Evolutionary conservation across 2,329 filamentous ascomycete genomes (phyloP).

Genomic region (Penicillium sp.): DNA sequence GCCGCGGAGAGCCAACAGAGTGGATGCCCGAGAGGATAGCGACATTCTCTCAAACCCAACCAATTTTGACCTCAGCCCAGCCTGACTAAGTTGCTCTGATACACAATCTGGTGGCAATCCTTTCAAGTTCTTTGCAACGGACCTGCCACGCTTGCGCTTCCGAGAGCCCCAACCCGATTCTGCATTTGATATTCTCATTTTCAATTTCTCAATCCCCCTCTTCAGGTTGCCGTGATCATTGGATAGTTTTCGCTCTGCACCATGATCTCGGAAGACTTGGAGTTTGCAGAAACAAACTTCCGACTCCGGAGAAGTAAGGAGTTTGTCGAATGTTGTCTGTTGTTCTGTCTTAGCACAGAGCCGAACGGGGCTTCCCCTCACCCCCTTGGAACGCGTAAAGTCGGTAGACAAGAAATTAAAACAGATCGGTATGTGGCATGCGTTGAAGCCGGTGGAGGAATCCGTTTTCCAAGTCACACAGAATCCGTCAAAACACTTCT

Average conservation of each 20-base stretch:
- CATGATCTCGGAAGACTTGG: slow-evolving; percentile 90
- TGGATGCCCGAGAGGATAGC: slow-evolving; percentile 34
- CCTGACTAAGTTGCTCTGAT: not conserved
- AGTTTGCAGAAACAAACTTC: slow-evolving; percentile 93
- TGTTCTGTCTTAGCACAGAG: slow-evolving; percentile 84
- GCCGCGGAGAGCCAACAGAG: slow-evolving; percentile 34
- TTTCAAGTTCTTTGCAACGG: slow-evolving; percentile 37
- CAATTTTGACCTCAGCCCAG: not conserved
- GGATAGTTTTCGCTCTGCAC: slow-evolving; percentile 85
- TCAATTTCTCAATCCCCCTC: slow-evolving; percentile 89
- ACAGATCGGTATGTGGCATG: slow-evolving; percentile 82
- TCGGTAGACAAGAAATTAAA: slow-evolving; percentile 99
- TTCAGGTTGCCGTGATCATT: slow-evolving; percentile 90
- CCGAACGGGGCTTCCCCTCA: slow-evolving; percentile 89
- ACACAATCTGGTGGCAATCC: not conserved
- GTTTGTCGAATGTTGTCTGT: slow-evolving; percentile 39
- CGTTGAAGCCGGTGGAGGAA: slow-evolving; percentile 53
- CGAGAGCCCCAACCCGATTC: slow-evolving; percentile 62
- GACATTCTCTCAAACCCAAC: not conserved
- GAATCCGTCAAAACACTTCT: slow-evolving; percentile 84
- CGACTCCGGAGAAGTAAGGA: slow-evolving; percentile 27
- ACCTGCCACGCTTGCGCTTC: slow-evolving; percentile 58
- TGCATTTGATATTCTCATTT: slow-evolving; percentile 68
- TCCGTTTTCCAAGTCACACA: slow-evolving; percentile 81
- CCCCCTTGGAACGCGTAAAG: slow-evolving; percentile 94